Percentiles rank a stretch among this genome's conserved stretches.
Evolutionary conservation across 2,329 filamentous ascomycete species (phyloP).

Genomic region (Conoideocrella luteorostrata): DNA sequence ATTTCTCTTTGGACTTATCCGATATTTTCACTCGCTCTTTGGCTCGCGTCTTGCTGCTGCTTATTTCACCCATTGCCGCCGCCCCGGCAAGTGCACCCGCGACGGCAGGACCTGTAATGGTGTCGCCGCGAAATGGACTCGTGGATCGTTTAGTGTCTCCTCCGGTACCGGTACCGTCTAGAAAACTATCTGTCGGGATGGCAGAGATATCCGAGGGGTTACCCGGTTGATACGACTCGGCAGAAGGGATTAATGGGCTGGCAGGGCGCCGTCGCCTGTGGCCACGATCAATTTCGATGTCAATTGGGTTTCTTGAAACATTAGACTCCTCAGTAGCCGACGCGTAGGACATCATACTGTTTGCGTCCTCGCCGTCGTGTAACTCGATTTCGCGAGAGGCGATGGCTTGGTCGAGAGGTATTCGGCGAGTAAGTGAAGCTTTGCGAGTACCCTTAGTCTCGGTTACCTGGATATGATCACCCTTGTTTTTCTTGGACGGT

Average conservation of each 20-base stretch:
- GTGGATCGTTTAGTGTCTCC: slow-evolving; percentile 33
- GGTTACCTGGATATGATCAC: slow-evolving; percentile 81
- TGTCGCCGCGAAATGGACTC: slow-evolving; percentile 35
- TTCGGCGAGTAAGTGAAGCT: slow-evolving; percentile 49
- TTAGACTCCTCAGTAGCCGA: slow-evolving; percentile 77
- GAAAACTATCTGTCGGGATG: slow-evolving; percentile 56
- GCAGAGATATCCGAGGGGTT: slow-evolving; percentile 81
- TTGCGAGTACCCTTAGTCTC: slow-evolving; percentile 70
- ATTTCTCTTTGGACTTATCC: slow-evolving; percentile 39
- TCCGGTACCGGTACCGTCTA: slow-evolving; percentile 49
- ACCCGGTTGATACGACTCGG: slow-evolving; percentile 54
- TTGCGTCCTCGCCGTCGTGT: slow-evolving; percentile 52
- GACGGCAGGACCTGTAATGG: slow-evolving; percentile 31
- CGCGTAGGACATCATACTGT: slow-evolving; percentile 66
- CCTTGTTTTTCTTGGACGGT: slow-evolving; percentile 62
- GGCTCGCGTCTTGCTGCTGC: slow-evolving; percentile 38
- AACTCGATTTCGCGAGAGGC: slow-evolving; percentile 36
- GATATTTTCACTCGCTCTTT: slow-evolving; percentile 35
- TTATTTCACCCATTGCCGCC: slow-evolving; percentile 34
- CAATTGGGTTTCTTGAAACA: slow-evolving; percentile 69
- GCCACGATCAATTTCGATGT: slow-evolving; percentile 75
- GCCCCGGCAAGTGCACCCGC: slow-evolving; percentile 28
- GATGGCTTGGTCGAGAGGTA: slow-evolving; percentile 41
- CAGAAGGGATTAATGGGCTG: slow-evolving; percentile 59
- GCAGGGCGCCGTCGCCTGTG: slow-evolving; percentile 53